Evolutionary conservation across 768 basidiomycete genomes (phyloP).

Genomic region (Xanthoconium purpureum): DNA sequence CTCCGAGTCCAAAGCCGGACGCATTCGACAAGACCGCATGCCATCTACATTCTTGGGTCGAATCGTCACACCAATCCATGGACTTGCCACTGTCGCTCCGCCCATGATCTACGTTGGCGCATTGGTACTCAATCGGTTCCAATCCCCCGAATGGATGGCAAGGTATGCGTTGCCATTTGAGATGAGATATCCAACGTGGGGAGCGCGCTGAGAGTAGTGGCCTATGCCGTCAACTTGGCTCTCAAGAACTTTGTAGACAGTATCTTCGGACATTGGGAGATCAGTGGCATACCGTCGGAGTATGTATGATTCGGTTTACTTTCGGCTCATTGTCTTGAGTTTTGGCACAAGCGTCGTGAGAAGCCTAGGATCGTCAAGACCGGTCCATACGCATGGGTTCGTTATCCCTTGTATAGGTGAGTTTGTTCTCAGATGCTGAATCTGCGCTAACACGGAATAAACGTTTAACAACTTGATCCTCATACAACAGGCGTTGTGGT

Average conservation of each 20-base stretch:
- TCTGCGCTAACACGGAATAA: neutral
- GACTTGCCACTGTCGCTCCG: conserved; percentile 11
- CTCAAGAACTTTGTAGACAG: neutral
- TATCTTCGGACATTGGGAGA: conserved; percentile 16
- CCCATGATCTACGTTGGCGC: conserved; percentile 26
- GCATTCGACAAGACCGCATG: conserved; percentile 15
- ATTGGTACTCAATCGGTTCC: conserved; percentile 23
- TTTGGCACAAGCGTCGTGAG: conserved; percentile 23
- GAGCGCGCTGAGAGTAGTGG: conserved; percentile 12
- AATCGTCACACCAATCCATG: conserved; percentile 27
- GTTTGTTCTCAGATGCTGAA: neutral
- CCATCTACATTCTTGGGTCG: conserved; percentile 16
- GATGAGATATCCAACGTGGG: conserved; percentile 7
- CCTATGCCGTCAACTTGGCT: conserved; percentile 17
- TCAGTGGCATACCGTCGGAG: conserved; percentile 30
- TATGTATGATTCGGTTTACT: neutral
- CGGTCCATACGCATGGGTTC: conserved; percentile 34
- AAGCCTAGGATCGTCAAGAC: conserved; percentile 30
- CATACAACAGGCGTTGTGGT: conserved; percentile 10
- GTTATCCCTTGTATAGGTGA: conserved; percentile 33
- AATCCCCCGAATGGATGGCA: conserved; percentile 31
- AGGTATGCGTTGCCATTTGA: conserved; percentile 15
- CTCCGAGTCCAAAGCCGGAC: conserved; percentile 14
- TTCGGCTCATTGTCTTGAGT: neutral
- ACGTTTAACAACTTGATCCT: conserved; percentile 13